Base-by-base conservation (phyloP, 805 yeast genomes). In the Kuraishia molischiana region DNA sequence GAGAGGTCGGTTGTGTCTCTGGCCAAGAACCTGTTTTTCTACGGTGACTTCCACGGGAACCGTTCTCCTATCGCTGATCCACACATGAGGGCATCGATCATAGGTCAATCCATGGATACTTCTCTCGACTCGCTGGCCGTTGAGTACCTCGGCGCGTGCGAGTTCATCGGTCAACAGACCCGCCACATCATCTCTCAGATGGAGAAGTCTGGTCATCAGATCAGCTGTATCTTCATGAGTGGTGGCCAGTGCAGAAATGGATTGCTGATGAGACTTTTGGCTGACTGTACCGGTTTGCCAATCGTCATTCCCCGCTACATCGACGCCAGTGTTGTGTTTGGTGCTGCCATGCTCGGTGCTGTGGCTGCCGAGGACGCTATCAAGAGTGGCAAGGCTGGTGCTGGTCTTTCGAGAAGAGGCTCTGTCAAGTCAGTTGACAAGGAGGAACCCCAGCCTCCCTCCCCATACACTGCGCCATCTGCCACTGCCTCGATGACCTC, bases 61-160 rank as follows among this genome's bases (percentile, higher is more conserved):
- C 70, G 98, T 57, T 85, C 95, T 2, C 98, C 98, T n/a, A 79
- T 92, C 48, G 97, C 97, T 10, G 97, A 92, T 53, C 87, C 95
- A 8, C 64, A 69, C 40, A 92, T 92, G 98, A 73, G 83, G 40
- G 97, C 97, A 9, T 74, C 89, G 2, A 80, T 92, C 42, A 81
- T 87, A 46, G 98, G 98, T 3, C 87, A 84, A 51, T 76, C 90
- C 3, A 85, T 92, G 95, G 97, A 92, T 56, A 64, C 73, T 9
- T 79, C 95, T 0, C 65, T 92, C 31, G 85, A 87, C 49, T 85
- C 84, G 44, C 66, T 92, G 47, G 96, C 97, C 1, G 57, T 85
- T 42, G 80, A 77, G 47, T 92, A 92, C 54, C 71, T 89, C 36
- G 97, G 85, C 14, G 95, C 97, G 4, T 86, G 96, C 59, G 98